These are phyloP conservation scores for Tausonia pullulans DNA, from an alignment of 1,284 basidiomycete species.

Conservation along the genomic window DNA sequence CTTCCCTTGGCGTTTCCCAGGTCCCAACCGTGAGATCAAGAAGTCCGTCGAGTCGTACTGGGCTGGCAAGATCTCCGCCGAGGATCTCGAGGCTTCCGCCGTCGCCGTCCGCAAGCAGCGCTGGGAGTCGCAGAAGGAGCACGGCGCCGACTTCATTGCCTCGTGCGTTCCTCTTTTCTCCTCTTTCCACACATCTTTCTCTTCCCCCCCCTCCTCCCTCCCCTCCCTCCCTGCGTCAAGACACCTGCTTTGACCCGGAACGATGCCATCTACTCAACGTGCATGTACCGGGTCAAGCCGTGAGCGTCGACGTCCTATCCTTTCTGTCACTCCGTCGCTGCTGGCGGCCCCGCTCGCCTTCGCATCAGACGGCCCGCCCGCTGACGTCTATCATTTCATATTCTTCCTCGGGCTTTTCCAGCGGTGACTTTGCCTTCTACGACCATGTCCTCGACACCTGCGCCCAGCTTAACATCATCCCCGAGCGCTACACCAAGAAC, in stretches of 20 bases:
- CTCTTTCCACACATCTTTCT: conserved; percentile 6
- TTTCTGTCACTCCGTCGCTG: no score
- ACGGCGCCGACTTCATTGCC: conserved; percentile 84
- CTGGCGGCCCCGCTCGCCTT: no score
- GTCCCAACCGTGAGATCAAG: conserved; percentile 93
- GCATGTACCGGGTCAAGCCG: no score
- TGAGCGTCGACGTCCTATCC: no score
- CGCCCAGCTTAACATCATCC: conserved; percentile 91
- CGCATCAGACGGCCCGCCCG: no score
- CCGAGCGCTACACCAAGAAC: conserved; percentile 82
- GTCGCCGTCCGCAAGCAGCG: conserved; percentile 80
- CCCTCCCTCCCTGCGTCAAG: no score
- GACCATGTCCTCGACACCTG: conserved; percentile 99
- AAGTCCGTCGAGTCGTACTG: conserved; percentile 98
- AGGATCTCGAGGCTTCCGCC: conserved; percentile 79
- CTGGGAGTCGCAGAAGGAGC: conserved; percentile 80
- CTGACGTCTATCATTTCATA: no score
- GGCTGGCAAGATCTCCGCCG: conserved; percentile 81
- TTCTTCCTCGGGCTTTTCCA: conserved; percentile 32
- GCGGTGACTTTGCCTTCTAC: conserved; percentile 96
- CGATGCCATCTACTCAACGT: no score
- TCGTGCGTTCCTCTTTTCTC: conserved; percentile 47
- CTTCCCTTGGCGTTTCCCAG: conserved; percentile 33
- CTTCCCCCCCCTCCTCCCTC: not conserved
- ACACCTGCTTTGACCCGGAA: no score